Evolutionary conservation across 2,329 filamentous ascomycete species (phyloP), one percentile per base, ranked within the genome.

Genomic region (Neurospora sp.): DNA sequence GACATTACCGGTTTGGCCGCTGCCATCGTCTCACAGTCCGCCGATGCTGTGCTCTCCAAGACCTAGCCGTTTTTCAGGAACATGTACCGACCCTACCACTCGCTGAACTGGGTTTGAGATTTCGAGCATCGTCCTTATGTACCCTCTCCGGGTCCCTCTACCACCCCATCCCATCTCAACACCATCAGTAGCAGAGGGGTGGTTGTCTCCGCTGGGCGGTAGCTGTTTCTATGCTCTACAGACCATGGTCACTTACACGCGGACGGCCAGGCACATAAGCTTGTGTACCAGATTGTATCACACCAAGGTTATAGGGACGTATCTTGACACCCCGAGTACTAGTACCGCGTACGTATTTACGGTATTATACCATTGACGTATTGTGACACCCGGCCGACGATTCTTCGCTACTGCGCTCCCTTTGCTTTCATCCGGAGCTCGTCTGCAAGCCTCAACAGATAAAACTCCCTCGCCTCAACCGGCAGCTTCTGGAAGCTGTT

Each of bases 21-120:
- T 75, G 91, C 91, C 79, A 79, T 93, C 77, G 86, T 94, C 79
- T 94, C 91, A 73, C 91, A 94, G 84, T 91, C 91, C 76, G 91
- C 91, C 79, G 91, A 94, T 81, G 93, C 91, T 78, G 93, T 94
- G 91, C 41, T 19, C n/a, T 46, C 8, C n/a, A 46, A 46, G 41
- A 19, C 8, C 8, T 46, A 11, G n/a, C 8, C n/a, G 1, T 46
- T 41, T 4, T 8, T 3, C 17, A n/a, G 1, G n/a, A 10, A 43
- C 3, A n/a, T 41, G 8, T n/a, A n/a, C 40, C 17, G 17, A n/a
- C 40, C 17, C 6, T n/a, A 8, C 15, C 40, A 41, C 40, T 41
- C 17, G 40, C 3, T 41, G 41, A 46, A 46, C 41, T 46, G 8
- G 41, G n/a, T 46, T 46, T n/a, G 40, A n/a, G 17, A n/a, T 4